phyloP scores from a whole-genome alignment of 768 basidiomycete species.

The Kwoniella mangroviensis region DNA sequence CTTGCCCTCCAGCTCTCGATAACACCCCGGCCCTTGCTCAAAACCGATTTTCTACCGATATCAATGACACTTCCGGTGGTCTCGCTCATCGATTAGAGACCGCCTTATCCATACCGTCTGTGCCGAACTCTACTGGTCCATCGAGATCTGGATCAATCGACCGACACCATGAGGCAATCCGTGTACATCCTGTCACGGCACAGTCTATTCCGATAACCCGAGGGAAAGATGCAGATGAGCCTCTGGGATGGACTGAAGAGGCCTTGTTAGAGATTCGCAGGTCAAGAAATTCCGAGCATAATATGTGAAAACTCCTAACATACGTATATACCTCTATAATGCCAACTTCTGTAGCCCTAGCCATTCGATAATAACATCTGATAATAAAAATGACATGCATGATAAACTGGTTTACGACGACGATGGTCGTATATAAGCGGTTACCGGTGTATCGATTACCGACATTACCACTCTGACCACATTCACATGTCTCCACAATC shows the following conservation, averaged over 20 bases:
- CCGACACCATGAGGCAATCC: not conserved
- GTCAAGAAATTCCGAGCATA: conserved; percentile 3
- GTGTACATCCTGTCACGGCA: not conserved
- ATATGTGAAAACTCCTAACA: not conserved
- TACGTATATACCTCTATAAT: not conserved
- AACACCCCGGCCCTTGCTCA: conserved; percentile 31
- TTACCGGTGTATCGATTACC: not conserved
- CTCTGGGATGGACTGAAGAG: conserved; percentile 33
- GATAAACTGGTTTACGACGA: not conserved
- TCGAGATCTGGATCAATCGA: not conserved
- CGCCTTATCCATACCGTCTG: conserved; percentile 8
- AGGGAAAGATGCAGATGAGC: conserved; percentile 14
- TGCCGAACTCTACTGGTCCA: not conserved
- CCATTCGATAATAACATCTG: not conserved
- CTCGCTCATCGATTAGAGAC: conserved; percentile 26
- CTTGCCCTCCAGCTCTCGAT: conserved; percentile 40
- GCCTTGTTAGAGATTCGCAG: conserved; percentile 25
- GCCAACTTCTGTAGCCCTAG: not conserved
- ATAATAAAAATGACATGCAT: not conserved
- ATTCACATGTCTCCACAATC: not conserved
- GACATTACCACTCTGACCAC: not conserved
- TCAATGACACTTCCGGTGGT: conserved; percentile 6
- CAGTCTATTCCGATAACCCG: not conserved
- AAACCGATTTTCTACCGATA: conserved; percentile 7
- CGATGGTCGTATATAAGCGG: not conserved